Conservation (phyloP, 371 early-diverging fungal species). For the Mortierella sp. region DNA sequence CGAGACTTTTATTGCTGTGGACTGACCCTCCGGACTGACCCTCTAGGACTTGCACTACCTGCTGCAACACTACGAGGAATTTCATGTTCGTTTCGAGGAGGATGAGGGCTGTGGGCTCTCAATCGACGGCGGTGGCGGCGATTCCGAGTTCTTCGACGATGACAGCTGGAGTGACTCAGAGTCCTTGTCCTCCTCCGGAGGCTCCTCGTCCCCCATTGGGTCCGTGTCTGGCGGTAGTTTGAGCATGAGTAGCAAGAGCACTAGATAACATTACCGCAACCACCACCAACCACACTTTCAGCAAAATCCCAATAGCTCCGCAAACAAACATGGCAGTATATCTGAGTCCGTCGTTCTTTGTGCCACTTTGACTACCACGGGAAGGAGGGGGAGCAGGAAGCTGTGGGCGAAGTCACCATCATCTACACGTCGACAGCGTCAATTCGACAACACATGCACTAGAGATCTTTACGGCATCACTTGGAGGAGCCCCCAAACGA, state of each 20-base stretch:
- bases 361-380: background rate
- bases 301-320: background rate
- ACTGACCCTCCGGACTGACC: slow-evolving; percentile 76
- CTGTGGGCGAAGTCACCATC: background rate
- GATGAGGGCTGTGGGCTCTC: slow-evolving; percentile 61
- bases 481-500: slow-evolving; percentile 26
- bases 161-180: slow-evolving; percentile 48
- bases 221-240: slow-evolving; percentile 2
- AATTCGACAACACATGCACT: slow-evolving; percentile 27
- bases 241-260: slow-evolving; percentile 3
- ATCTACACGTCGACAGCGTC: background rate
- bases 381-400: background rate
- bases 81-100: slow-evolving; percentile 88
- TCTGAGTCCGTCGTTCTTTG: background rate
- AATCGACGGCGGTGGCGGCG: slow-evolving; percentile 65
- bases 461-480: slow-evolving; percentile 28
- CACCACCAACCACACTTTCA: background rate
- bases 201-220: slow-evolving; percentile 1
- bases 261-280: background rate
- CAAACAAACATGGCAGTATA: background rate
- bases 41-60: slow-evolving; percentile 89
- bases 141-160: slow-evolving; percentile 31
- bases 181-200: background rate
- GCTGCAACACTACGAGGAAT: slow-evolving; percentile 93
- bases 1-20: slow-evolving; percentile 95